Conservation (phyloP, 805 yeast genomes). For the Starmerella stellata region DNA sequence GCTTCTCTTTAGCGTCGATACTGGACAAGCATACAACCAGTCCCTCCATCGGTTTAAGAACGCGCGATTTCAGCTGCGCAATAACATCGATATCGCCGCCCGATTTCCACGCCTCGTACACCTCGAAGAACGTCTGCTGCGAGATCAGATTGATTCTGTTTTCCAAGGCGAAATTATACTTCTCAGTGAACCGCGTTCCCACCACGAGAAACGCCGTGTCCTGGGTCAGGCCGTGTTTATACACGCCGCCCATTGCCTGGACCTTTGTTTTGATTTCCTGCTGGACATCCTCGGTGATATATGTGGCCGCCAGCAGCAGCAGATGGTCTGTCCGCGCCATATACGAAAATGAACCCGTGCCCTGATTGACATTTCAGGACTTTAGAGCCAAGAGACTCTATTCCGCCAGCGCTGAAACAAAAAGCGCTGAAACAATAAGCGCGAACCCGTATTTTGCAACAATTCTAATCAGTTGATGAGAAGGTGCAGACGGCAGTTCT, state of each 20-base stretch:
- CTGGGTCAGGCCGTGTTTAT: constrained; percentile 6
- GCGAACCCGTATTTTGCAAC: no score
- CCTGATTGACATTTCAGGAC: not conserved
- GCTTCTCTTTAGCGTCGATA: constrained; percentile 18
- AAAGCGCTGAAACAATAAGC: no score
- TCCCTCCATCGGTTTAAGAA: constrained; percentile 20
- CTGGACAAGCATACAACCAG: constrained; percentile 26
- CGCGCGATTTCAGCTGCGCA: constrained; percentile 15
- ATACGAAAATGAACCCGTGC: not conserved
- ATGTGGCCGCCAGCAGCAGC: constrained; percentile 7
- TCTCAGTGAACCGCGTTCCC: constrained; percentile 35
- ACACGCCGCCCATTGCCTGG: constrained; percentile 15
- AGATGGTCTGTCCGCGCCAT: not conserved
- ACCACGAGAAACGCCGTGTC: constrained; percentile 29
- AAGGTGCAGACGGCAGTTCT: no score
- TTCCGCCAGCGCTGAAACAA: no score
- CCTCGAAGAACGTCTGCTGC: constrained; percentile 29
- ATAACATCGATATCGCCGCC: constrained; percentile 26
- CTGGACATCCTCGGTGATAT: constrained; percentile 11
- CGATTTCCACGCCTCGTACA: constrained; percentile 36
- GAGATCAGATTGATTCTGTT: constrained; percentile 40
- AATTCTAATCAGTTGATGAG: no score
- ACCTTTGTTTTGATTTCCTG: constrained; percentile 7
- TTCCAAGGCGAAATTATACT: constrained; percentile 34
- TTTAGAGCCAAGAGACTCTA: not conserved